Evolutionary conservation across 345 rosid species (phyloP).

Genomic region (Syzygium grande): DNA sequence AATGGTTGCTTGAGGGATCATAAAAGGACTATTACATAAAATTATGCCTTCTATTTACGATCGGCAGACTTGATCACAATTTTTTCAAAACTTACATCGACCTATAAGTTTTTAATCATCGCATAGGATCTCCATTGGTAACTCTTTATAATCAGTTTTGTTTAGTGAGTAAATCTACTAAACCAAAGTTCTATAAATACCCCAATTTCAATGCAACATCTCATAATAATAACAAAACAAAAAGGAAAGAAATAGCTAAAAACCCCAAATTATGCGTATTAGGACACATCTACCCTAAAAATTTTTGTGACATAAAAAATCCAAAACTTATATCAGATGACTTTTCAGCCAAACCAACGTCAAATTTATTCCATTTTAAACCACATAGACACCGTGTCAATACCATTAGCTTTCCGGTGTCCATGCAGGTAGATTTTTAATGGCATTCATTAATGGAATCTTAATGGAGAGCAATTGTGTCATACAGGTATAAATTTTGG

Average conservation of each 20-base stretch:
- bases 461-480: too few species aligned
- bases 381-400: too few species aligned
- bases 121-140: background rate
- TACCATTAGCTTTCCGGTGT: too few species aligned
- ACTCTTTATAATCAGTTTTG: background rate
- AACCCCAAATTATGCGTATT: too few species aligned
- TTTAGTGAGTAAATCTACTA: background rate
- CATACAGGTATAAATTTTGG: too few species aligned
- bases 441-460: too few species aligned
- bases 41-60: accelerated
- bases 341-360: too few species aligned
- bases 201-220: background rate
- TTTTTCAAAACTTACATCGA: background rate
- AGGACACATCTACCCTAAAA: too few species aligned
- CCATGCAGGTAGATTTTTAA: too few species aligned
- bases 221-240: background rate
- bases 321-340: too few species aligned
- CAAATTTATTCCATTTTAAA: too few species aligned
- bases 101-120: background rate
- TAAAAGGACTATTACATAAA: accelerated
- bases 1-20: background rate
- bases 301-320: too few species aligned
- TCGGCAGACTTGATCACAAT: background rate
- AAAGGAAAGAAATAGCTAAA: background rate
- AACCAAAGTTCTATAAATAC: background rate